phyloP scores from a whole-genome alignment of 73 alveolate genomes.

The Paramecium sexaurelia region DNA sequence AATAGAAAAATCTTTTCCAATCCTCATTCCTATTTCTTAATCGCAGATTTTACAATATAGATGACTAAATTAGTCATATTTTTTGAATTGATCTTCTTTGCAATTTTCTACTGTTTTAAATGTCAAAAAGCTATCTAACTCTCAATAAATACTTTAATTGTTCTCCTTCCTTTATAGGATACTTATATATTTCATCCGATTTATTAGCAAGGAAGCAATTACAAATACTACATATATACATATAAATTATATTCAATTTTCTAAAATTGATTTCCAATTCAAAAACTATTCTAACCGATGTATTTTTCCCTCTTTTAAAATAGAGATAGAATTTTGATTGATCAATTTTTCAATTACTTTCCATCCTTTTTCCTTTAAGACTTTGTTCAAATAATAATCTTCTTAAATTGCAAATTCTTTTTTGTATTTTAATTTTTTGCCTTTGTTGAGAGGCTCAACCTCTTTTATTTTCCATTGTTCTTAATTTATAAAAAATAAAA shows the following conservation, averaged over 20 bases:
- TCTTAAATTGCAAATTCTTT: neutral
- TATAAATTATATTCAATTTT: neutral
- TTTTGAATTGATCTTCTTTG: conserved; percentile 36
- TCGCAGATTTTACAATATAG: conserved; percentile 27
- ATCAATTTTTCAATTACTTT: neutral
- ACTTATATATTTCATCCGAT: neutral
- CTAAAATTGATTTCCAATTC: neutral
- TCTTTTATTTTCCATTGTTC: neutral
- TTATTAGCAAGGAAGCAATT: neutral
- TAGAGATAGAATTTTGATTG: neutral
- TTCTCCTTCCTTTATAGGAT: neutral
- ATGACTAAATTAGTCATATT: conserved; percentile 6
- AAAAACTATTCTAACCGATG: neutral
- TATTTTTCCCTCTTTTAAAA: neutral
- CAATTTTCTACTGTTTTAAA: neutral
- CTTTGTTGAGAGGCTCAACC: neutral
- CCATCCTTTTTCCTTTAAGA: neutral
- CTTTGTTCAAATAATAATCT: neutral
- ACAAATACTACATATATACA: neutral
- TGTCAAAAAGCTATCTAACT: neutral
- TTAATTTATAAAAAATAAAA: neutral
- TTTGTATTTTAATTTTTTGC: neutral
- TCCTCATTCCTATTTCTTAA: conserved; percentile 30
- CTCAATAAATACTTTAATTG: neutral
- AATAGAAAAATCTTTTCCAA: neutral